These are phyloP conservation scores for Reutealis trisperma DNA, from an alignment of 345 rosid genomes.

Conservation along the genomic window DNA sequence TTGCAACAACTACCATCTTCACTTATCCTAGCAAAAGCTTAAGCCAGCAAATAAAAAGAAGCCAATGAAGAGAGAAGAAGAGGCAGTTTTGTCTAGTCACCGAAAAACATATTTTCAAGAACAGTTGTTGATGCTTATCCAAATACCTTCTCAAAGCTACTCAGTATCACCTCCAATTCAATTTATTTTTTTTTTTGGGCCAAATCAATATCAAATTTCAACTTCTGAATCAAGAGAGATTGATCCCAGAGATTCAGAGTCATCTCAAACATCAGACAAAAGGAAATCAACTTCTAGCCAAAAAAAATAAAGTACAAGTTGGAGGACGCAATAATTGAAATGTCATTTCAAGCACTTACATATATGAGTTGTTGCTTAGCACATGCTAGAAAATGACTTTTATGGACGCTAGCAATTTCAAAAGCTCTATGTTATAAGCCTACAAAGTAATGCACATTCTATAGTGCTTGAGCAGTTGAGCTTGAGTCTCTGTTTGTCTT, in stretches of 20 bases:
- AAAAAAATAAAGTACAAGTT: conserved; percentile 22
- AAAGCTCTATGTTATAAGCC: conserved; percentile 3
- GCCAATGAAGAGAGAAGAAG: not conserved
- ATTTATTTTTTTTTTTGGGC: too few species aligned
- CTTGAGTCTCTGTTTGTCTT: not conserved
- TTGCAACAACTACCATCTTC: not conserved
- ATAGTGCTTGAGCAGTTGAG: not conserved
- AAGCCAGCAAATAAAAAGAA: not conserved
- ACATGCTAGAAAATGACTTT: conserved; percentile 29
- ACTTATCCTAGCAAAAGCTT: not conserved
- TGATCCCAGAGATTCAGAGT: conserved; percentile 3
- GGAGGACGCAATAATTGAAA: conserved; percentile 18
- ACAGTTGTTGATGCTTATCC: conserved; percentile 13
- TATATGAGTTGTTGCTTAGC: conserved; percentile 18
- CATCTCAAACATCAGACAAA: conserved; percentile 13
- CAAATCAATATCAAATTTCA: conserved; percentile 10
- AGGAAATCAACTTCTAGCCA: conserved; percentile 1
- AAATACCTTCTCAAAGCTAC: not conserved
- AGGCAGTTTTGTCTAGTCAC: conserved; percentile 3
- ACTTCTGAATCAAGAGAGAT: conserved; percentile 8
- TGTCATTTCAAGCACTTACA: conserved; percentile 24
- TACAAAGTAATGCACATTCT: not conserved
- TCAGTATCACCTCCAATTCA: too few species aligned
- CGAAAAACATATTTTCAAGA: not conserved
- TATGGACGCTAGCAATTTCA: not conserved